phyloP scores from a whole-genome alignment of 2,329 filamentous ascomycete species.

The Tolypocladium cylindrosporum region DNA sequence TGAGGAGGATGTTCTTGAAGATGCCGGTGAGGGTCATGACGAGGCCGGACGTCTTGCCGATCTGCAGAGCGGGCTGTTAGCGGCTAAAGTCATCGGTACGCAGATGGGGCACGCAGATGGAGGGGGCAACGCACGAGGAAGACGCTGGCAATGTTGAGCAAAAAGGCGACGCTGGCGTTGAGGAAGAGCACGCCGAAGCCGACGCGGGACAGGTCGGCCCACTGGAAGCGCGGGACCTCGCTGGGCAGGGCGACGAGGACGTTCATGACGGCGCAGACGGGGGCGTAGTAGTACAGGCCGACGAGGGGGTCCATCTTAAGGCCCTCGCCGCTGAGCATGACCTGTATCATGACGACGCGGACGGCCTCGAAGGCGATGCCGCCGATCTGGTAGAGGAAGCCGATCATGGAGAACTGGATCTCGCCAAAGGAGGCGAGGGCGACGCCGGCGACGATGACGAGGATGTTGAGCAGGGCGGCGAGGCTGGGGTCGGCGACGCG shows the following conservation, averaged over 20 bases:
- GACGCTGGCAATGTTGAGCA: constrained; percentile 77
- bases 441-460: constrained; percentile 43
- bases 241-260: constrained; percentile 56
- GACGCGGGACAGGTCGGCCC: constrained; percentile 54
- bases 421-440: constrained; percentile 48
- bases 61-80: constrained; percentile 35
- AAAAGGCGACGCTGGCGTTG: constrained; percentile 71
- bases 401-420: constrained; percentile 56
- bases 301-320: constrained; percentile 84
- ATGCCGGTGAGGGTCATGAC: constrained; percentile 81
- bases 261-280: constrained; percentile 76
- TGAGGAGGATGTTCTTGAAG: constrained; percentile 79
- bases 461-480: constrained; percentile 34
- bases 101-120: background rate
- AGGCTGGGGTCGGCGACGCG: constrained; percentile 37
- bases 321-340: constrained; percentile 64
- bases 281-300: constrained; percentile 83
- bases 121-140: constrained; percentile 54
- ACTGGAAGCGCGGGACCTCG: constrained; percentile 57
- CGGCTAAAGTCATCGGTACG: no score
- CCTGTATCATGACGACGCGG: constrained; percentile 77
- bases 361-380: constrained; percentile 75
- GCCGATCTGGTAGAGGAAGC: constrained; percentile 59
- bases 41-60: constrained; percentile 78
- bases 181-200: constrained; percentile 56